These are phyloP conservation scores for Colletotrichum paranaense DNA, from an alignment of 2,329 filamentous ascomycete genomes.

Conservation along the genomic window DNA sequence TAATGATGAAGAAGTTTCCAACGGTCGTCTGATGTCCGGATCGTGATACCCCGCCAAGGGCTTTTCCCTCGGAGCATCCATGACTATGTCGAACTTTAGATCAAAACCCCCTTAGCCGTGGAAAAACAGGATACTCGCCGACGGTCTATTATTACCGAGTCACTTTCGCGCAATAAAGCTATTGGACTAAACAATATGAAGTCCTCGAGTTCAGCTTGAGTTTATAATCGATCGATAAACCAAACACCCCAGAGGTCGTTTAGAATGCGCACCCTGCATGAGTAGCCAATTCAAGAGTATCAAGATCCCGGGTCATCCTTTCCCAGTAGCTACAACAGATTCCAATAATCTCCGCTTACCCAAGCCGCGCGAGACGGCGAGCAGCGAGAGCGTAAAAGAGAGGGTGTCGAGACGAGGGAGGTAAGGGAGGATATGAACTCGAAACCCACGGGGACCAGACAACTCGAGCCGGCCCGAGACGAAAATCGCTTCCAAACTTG, in stretches of 20 bases:
- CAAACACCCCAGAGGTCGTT: background rate
- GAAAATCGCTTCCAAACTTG: no score
- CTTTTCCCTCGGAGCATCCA: background rate
- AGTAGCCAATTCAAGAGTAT: no score
- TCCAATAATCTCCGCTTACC: background rate
- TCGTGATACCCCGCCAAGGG: background rate
- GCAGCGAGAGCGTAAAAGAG: background rate
- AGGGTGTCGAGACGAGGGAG: background rate
- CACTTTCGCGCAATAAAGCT: no score
- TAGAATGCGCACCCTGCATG: background rate
- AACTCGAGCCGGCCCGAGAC: background rate
- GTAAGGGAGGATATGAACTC: background rate
- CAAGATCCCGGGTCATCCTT: background rate
- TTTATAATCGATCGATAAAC: background rate
- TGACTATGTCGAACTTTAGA: background rate
- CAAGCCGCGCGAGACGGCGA: background rate
- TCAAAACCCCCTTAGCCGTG: background rate
- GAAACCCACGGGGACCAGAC: background rate
- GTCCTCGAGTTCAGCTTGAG: no score
- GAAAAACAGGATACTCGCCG: no score
- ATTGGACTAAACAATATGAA: no score
- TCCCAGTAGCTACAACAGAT: background rate
- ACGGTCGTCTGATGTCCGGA: background rate
- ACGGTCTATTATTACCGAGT: no score
- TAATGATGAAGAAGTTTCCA: background rate